These are phyloP conservation scores for Camellia lanceoleosa DNA, from an alignment of 148 eudicot species.

Conservation along the genomic window DNA sequence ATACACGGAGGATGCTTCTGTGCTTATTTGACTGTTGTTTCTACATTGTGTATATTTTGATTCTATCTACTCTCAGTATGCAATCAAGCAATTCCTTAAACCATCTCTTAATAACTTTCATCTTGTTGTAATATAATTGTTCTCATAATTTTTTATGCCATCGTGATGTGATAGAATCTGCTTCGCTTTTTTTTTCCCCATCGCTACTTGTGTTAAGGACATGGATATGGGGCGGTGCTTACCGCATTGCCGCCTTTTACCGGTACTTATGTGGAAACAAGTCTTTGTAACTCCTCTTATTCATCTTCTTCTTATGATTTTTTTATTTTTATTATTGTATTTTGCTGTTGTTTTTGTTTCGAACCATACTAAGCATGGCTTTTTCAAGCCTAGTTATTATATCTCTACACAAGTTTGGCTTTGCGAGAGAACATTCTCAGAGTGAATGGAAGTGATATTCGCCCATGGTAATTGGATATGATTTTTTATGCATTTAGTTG, in stretches of 20 bases:
- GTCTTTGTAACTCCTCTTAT: neutral
- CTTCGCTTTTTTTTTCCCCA: conserved; percentile 75
- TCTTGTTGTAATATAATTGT: neutral
- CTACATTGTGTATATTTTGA: conserved; percentile 6
- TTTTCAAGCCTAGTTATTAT: conserved; percentile 88
- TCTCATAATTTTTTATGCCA: neutral
- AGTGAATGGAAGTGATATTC: conserved; percentile 97
- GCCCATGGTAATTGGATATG: conserved; percentile 71
- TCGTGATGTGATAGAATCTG: too few species aligned
- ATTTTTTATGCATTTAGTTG: neutral
- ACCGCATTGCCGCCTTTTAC: conserved; percentile 96
- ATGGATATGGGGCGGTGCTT: conserved; percentile 77
- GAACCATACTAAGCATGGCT: conserved; percentile 12
- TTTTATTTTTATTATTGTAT: neutral
- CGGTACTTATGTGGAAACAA: conserved; percentile 41
- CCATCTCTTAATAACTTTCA: neutral
- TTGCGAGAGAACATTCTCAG: conserved; percentile 90
- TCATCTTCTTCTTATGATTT: neutral
- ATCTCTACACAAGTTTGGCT: conserved; percentile 88
- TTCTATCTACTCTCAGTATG: neutral
- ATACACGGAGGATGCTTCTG: neutral
- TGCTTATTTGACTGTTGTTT: neutral
- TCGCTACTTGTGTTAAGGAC: conserved; percentile 62
- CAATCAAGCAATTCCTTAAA: neutral
- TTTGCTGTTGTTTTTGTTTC: conserved; percentile 7